Evolutionary conservation across 768 basidiomycete species (phyloP), one percentile per base, ranked within the genome.

Genomic region (Macrolepiota dolichaula): DNA sequence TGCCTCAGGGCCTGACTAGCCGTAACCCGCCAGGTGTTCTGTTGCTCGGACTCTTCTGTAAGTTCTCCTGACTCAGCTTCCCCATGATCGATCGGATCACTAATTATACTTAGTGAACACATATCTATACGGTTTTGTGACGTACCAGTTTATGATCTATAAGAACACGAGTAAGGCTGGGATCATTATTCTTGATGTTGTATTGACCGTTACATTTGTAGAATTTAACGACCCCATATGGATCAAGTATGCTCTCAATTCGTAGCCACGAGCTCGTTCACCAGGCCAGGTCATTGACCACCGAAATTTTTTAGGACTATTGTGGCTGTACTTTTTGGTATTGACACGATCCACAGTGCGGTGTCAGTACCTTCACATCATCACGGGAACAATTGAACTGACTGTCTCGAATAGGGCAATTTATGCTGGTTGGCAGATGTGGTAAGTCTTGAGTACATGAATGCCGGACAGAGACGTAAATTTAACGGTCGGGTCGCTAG

Each of bases 181-280:
- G 49, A 62, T 51, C 17, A 5, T 17, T 25, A 36, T 38, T 27
- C 22, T 37, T 61, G 70, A 65, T 49, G 57, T 55, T 54, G 44
- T n/a, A 35, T 47, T 52, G 22, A 49, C 25, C 47, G 25, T 19
- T 24, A 5, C 42, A 12, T 25, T 36, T 49, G 27, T 51, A 75
- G 74, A 72, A 60, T 76, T 76, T 69, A 72, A 74, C 51, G 75
- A 76, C 63, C 72, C 72, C 19, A 55, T 62, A 13, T 70, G 73
- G 67, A 72, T 76, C 62, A 73, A 69, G 74, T 76, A 54, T 7
- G 66, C 37, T 17, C 13, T 38, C 13, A 29, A 7, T 22, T 9
- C 12, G 11, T 22, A 17, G 10, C 36, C 17, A 44, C 24, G 12
- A 17, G 6, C 5, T 19, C 13, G 19, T 44, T 40, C 42, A 27